Percentiles rank a stretch among this genome's conserved stretches.
These are phyloP conservation scores for Populus alba DNA, from an alignment of 345 rosid genomes.

Conservation along the genomic window DNA sequence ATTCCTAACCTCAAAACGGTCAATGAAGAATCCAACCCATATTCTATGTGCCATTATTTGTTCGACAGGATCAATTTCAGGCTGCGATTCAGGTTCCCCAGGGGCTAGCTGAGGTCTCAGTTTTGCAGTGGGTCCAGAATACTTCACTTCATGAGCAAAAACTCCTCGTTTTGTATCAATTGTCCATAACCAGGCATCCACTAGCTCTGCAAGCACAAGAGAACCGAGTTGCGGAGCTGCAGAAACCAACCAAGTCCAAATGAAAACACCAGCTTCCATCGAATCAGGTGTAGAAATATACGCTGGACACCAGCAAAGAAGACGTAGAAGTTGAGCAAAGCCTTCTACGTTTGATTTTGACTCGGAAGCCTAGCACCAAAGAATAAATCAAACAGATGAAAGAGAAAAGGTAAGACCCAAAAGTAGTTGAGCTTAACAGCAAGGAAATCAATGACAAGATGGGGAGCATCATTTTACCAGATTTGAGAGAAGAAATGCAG, in stretches of 20 bases:
- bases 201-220: constrained; percentile 94
- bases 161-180: constrained; percentile 95
- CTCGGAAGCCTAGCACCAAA: constrained; percentile 52
- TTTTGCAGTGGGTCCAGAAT: constrained; percentile 89
- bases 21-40: constrained; percentile 94
- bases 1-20: constrained; percentile 87
- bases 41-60: constrained; percentile 94
- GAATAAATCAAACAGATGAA: constrained; percentile 22
- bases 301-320: constrained; percentile 99
- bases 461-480: constrained; percentile 54
- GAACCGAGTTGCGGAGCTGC: constrained; percentile 94
- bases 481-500: constrained; percentile 89
- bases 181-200: constrained; percentile 99
- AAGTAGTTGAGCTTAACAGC: constrained; percentile 1
- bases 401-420: constrained; percentile 7
- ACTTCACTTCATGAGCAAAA: constrained; percentile 82
- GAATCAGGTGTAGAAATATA: constrained; percentile 89
- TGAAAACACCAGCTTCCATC: constrained; percentile 95
- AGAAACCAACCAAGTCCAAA: constrained; percentile 99
- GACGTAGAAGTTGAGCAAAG: constrained; percentile 87
- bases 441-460: background rate
- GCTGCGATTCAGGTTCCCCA: constrained; percentile 79
- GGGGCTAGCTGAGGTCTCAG: constrained; percentile 92
- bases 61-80: constrained; percentile 77
- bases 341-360: constrained; percentile 83